Evolutionary conservation across 805 yeast genomes (phyloP).

Genomic region (Peterozyma xylosa): DNA sequence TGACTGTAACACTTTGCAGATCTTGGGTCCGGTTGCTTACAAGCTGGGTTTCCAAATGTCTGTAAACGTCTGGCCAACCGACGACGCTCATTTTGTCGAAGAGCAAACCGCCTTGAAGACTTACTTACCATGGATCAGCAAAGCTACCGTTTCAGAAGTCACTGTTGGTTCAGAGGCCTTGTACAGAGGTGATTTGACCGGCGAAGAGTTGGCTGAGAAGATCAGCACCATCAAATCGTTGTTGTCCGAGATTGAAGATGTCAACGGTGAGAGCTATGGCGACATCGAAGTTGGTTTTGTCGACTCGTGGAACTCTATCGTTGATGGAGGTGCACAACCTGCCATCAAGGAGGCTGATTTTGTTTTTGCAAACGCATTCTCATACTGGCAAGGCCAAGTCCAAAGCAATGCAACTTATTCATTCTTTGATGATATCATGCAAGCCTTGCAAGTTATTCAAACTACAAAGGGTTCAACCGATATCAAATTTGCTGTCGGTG

Average conservation of each 20-base stretch:
- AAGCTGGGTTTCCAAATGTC: slow-evolving; percentile 66
- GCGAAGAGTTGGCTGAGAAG: slow-evolving; percentile 60
- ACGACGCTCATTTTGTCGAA: slow-evolving; percentile 63
- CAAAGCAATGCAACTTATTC: slow-evolving; percentile 78
- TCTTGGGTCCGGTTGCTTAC: slow-evolving; percentile 82
- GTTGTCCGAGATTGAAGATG: slow-evolving; percentile 58
- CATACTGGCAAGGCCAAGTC: slow-evolving; percentile 98
- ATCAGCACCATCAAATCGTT: slow-evolving; percentile 58
- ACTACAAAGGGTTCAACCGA: slow-evolving; percentile 80
- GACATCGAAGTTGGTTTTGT: slow-evolving; percentile 82
- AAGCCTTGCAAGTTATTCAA: slow-evolving; percentile 87
- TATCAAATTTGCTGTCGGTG: slow-evolving; percentile 91
- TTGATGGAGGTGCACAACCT: slow-evolving; percentile 64
- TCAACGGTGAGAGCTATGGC: slow-evolving; percentile 70
- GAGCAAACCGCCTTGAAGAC: slow-evolving; percentile 67
- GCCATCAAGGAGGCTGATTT: slow-evolving; percentile 80
- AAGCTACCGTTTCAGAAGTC: slow-evolving; percentile 63
- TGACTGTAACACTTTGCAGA: slow-evolving; percentile 86
- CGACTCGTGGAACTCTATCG: slow-evolving; percentile 92
- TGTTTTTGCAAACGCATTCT: slow-evolving; percentile 90
- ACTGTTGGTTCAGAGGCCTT: slow-evolving; percentile 95
- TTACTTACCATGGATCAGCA: slow-evolving; percentile 68
- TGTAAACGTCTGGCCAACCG: slow-evolving; percentile 93
- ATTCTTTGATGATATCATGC: slow-evolving; percentile 95
- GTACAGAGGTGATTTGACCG: slow-evolving; percentile 82